Conservation (phyloP, 768 basidiomycete genomes). For the Plicaturopsis crispa region DNA sequence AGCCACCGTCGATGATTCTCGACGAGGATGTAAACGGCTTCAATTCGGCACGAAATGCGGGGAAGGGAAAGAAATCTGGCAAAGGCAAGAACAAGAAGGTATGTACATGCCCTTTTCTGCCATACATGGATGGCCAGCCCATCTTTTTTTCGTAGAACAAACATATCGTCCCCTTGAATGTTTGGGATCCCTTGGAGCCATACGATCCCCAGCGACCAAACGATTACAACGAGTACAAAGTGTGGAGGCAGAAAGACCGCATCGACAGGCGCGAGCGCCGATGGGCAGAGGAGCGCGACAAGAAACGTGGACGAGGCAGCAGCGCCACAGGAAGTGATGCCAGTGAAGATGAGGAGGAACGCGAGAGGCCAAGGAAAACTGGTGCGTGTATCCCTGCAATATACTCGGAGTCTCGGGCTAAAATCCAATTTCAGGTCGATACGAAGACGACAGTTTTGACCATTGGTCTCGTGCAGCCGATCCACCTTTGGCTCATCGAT, state of each 20-base stretch:
- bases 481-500: constrained; percentile 9
- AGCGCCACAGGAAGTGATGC: constrained; percentile 61
- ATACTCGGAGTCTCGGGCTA: too few species aligned
- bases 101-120: constrained; percentile 8
- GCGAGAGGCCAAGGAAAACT: constrained; percentile 58
- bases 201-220: constrained; percentile 84
- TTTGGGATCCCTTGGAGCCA: constrained; percentile 74
- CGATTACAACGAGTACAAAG: constrained; percentile 84
- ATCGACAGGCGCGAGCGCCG: constrained; percentile 65
- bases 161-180: constrained; percentile 36
- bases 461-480: constrained; percentile 51
- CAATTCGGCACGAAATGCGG: constrained; percentile 47
- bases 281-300: constrained; percentile 54
- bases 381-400: constrained; percentile 32
- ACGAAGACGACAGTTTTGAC: constrained; percentile 40
- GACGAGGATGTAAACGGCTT: constrained; percentile 88
- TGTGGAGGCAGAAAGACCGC: constrained; percentile 69
- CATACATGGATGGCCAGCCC: constrained; percentile 2
- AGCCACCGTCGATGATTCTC: constrained; percentile 84
- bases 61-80: constrained; percentile 36
- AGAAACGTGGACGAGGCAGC: constrained; percentile 48
- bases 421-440: constrained; percentile 35
- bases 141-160: constrained; percentile 41
- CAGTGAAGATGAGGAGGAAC: constrained; percentile 56
- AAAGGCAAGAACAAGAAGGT: constrained; percentile 64